Base-by-base conservation (phyloP, 495 filamentous ascomycete species). In the Penicillium coprophilum region DNA sequence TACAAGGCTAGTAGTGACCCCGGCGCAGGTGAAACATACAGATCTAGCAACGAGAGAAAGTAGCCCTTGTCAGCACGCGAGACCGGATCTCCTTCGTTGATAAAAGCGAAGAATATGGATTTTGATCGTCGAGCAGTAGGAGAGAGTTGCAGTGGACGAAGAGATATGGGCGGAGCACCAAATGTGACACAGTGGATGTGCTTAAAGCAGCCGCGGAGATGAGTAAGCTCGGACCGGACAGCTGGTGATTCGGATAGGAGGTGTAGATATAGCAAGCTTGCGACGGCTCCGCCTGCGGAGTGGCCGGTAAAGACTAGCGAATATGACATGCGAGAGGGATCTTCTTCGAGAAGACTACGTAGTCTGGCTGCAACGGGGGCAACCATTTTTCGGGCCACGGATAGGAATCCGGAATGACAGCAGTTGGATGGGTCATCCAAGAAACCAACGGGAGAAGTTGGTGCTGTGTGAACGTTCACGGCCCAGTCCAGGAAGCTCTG, bases 1-100 rank as follows among this genome's bases (percentile, higher is more conserved):
- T 55, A 40, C n/a, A 59, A 28, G 11, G 45, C 41, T 19, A 62
- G 40, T 7, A 57, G 7, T 21, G 70, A 60, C 1, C 56, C 63
- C 1, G 89, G 88, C 1, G 82, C 76, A 0, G 89, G 85, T 0
- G 77, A 71, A 3, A 83, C 76, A 61, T 89, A 89, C 1, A 94
- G 77, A 55, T 87, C 84, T 10, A 92, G 72, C 24, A 95, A 76
- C 15, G 83, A 86, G 41, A 79, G 75, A 10, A 93, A 77, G 59
- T 92, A 92, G 0, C 81, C 80, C 67, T 82, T 88, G 62, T 93
- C 89, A 0, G 89, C 90, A 19, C 90, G 71, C 2, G 85, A 73
- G 0, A 95, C 89, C 0, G 89, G 89, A 57, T 95, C 90, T 4
- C 90, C 90, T 61, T 95, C 90, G 63, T 94, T 95, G 58, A 92